phyloP scores from a whole-genome alignment of 108 stramenopile species.

The Cafeteria roenbergensis region DNA sequence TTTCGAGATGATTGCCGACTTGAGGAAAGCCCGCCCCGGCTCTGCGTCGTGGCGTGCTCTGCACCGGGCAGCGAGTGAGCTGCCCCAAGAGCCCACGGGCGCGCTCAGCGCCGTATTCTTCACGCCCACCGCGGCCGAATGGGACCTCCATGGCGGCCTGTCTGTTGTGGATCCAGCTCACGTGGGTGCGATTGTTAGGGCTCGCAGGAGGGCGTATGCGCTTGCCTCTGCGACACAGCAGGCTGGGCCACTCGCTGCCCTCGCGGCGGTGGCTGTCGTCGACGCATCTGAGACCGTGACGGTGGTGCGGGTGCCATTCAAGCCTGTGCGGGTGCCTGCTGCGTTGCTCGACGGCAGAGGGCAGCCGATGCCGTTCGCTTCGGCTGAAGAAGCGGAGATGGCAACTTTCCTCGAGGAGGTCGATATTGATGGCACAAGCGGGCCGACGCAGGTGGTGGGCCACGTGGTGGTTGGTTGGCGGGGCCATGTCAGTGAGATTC shows the following conservation, averaged over 20 bases:
- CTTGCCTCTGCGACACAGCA: not conserved
- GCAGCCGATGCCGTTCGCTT: too few species aligned
- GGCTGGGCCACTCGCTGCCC: not conserved
- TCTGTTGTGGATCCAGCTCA: too few species aligned
- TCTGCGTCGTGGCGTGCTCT: not conserved
- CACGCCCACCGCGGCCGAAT: not conserved
- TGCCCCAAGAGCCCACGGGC: not conserved
- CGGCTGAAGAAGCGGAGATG: too few species aligned
- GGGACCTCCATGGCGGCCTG: not conserved
- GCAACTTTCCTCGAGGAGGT: too few species aligned
- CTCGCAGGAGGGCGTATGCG: not conserved
- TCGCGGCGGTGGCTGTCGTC: not conserved
- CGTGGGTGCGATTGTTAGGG: too few species aligned
- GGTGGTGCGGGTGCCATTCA: not conserved
- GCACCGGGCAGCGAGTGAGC: not conserved
- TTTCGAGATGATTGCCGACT: not conserved
- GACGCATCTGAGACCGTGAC: not conserved
- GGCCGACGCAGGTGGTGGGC: too few species aligned
- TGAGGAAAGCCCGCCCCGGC: not conserved
- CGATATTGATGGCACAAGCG: too few species aligned
- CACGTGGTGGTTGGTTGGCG: too few species aligned
- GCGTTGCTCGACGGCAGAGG: too few species aligned
- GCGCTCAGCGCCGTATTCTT: not conserved
- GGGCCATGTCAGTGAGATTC: too few species aligned
- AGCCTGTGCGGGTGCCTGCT: too few species aligned